Conservation (phyloP, 106 monocot species). For the Phalaenopsis aphrodite region DNA sequence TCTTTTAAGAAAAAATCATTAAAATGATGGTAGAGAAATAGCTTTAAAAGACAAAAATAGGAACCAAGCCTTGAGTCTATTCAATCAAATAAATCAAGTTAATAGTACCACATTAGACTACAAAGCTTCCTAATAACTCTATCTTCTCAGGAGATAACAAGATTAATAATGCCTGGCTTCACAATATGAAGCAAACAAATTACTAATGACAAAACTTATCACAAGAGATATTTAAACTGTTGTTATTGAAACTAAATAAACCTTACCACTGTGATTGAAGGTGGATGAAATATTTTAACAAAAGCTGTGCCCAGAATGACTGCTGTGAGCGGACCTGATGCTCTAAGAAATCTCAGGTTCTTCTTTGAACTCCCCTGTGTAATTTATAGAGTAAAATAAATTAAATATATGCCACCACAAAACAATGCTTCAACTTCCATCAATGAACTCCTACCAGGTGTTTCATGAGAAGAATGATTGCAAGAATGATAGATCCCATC, state of each 20-base stretch:
- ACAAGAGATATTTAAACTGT: background rate
- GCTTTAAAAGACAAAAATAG: too few species aligned
- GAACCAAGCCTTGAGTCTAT: background rate
- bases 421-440: conserved; percentile 2
- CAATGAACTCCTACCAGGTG: conserved; percentile 44
- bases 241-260: conserved; percentile 1
- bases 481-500: conserved; percentile 78
- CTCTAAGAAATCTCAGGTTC: conserved; percentile 53
- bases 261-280: conserved; percentile 83
- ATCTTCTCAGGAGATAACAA: background rate
- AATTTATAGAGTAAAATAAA: conserved; percentile 11
- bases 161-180: background rate
- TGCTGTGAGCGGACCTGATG: conserved; percentile 85
- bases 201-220: background rate
- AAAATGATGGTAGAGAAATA: too few species aligned
- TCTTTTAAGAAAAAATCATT: too few species aligned
- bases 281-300: conserved; percentile 92
- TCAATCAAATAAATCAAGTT: background rate
- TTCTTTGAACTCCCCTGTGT: conserved; percentile 75
- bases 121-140: background rate
- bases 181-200: background rate
- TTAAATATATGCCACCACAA: background rate
- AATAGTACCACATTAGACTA: background rate
- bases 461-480: conserved; percentile 75
- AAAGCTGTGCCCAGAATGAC: conserved; percentile 72